Percentiles rank a stretch among this genome's conserved stretches.
These are phyloP conservation scores for Taphrina sp. DNA, from an alignment of 1,139 yeast species.

Conservation along the genomic window DNA sequence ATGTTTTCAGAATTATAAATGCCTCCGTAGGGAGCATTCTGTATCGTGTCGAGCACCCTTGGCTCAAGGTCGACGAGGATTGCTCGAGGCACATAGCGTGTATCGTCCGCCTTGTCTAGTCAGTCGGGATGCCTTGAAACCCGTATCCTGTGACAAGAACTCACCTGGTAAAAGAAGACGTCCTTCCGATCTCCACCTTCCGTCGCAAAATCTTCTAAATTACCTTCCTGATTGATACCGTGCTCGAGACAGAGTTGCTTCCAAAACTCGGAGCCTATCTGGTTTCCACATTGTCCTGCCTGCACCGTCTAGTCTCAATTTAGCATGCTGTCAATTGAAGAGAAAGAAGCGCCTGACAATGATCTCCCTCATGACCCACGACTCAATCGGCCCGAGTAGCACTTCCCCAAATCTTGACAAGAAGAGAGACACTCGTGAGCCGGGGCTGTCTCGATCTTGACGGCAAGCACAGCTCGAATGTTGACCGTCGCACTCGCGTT, in stretches of 20 bases:
- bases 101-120: slow-evolving; percentile 57
- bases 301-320: slow-evolving; percentile 51
- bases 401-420: no score
- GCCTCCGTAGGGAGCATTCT: slow-evolving; percentile 53
- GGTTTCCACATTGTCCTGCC: slow-evolving; percentile 92
- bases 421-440: no score
- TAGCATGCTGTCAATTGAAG: neutral
- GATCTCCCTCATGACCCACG: slow-evolving; percentile 25
- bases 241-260: slow-evolving; percentile 83
- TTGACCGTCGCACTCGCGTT: no score
- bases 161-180: slow-evolving; percentile 64
- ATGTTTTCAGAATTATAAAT: slow-evolving; percentile 83
- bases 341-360: slow-evolving; percentile 5
- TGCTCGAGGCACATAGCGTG: slow-evolving; percentile 82
- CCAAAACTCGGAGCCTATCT: slow-evolving; percentile 93
- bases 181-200: slow-evolving; percentile 72
- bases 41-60: slow-evolving; percentile 51
- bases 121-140: neutral
- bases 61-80: slow-evolving; percentile 86
- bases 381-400: no score
- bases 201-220: slow-evolving; percentile 44
- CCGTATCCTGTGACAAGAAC: neutral
- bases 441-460: no score
- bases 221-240: slow-evolving; percentile 77
- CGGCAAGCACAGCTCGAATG: no score